phyloP scores from a whole-genome alignment of 257 asterid genomes.

The Dorcoceras hygrometricum region DNA sequence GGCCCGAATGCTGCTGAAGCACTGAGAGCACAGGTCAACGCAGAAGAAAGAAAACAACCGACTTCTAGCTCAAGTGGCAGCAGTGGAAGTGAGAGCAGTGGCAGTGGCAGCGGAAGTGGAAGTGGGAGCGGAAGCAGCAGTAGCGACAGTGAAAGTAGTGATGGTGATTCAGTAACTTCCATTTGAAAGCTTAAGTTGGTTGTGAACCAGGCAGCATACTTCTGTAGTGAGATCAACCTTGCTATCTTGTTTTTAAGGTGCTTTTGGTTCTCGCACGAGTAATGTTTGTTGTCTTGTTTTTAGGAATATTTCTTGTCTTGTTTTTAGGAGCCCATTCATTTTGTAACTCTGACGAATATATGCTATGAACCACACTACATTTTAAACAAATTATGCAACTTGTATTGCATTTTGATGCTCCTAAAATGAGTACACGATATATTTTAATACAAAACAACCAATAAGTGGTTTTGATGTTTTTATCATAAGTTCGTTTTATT shows the following conservation, averaged over 20 bases:
- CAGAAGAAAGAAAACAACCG: conserved; percentile 39
- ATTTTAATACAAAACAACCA: too few relatives aligned
- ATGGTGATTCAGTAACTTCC: conserved; percentile 7
- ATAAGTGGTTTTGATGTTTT: too few relatives aligned
- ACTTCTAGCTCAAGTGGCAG: conserved; percentile 69
- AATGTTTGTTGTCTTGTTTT: not conserved
- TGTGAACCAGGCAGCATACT: not conserved
- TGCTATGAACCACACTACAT: not conserved
- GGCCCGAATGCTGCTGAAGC: conserved; percentile 94
- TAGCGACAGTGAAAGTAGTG: conserved; percentile 75
- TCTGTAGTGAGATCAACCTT: not conserved
- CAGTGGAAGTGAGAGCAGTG: conserved; percentile 71
- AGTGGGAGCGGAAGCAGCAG: conserved; percentile 59
- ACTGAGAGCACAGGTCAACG: conserved; percentile 72
- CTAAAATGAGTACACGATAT: too few relatives aligned
- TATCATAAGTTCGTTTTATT: too few relatives aligned
- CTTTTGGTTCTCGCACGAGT: not conserved
- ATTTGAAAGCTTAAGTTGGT: not conserved
- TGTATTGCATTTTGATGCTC: too few relatives aligned
- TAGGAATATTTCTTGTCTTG: not conserved
- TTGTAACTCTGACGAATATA: not conserved
- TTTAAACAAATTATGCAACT: too few relatives aligned
- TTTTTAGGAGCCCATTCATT: not conserved
- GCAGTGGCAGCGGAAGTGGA: conserved; percentile 57
- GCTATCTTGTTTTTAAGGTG: not conserved